phyloP scores from a whole-genome alignment of 805 yeast species.

The Wickerhamomyces silvicola region DNA sequence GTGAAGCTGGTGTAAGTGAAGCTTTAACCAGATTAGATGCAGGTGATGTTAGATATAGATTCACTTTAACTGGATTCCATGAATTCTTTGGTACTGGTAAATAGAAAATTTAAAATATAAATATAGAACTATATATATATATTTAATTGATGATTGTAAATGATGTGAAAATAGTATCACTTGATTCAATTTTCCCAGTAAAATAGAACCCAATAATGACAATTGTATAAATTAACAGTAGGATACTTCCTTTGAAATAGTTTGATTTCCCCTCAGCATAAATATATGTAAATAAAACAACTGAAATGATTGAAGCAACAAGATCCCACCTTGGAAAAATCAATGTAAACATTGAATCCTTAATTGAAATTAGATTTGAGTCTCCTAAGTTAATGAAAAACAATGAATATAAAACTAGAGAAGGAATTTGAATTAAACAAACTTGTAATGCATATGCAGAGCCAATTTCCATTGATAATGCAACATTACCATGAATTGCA shows the following conservation, averaged over 20 bases:
- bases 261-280: slow-evolving; percentile 97
- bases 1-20: slow-evolving; percentile 43
- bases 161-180: slow-evolving; percentile 1
- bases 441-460: slow-evolving; percentile 96
- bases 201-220: slow-evolving; percentile 78
- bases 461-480: slow-evolving; percentile 96
- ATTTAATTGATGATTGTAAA: too few species aligned
- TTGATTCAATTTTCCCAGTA: slow-evolving; percentile 25
- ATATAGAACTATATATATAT: too few species aligned
- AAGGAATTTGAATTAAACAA: slow-evolving; percentile 87
- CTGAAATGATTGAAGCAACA: slow-evolving; percentile 76
- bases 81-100: slow-evolving; percentile 27
- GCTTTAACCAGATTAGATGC: slow-evolving; percentile 48
- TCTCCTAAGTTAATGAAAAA: slow-evolving; percentile 34
- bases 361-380: slow-evolving; percentile 25
- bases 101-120: too few species aligned
- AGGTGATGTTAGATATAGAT: slow-evolving; percentile 60
- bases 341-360: slow-evolving; percentile 58
- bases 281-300: slow-evolving; percentile 83
- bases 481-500: slow-evolving; percentile 93
- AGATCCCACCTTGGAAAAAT: slow-evolving; percentile 96
- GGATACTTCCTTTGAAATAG: slow-evolving; percentile 89
- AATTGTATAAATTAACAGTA: slow-evolving; percentile 71
- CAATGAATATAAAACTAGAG: slow-evolving; percentile 74
- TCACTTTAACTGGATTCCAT: slow-evolving; percentile 51